phyloP scores from a whole-genome alignment of 1,284 basidiomycete genomes.

The Cryptococcus deneoformans region DNA sequence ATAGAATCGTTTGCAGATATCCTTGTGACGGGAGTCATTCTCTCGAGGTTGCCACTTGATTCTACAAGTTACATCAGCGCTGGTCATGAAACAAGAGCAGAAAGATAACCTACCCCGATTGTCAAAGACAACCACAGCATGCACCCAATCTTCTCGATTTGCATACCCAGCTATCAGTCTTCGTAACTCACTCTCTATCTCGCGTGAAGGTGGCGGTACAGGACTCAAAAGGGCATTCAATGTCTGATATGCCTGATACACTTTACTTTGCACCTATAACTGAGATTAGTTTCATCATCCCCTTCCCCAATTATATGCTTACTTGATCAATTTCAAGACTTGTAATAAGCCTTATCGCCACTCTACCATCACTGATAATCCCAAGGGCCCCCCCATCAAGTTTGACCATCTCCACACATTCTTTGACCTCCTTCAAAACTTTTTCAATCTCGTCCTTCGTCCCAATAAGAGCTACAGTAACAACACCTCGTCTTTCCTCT shows the following conservation, averaged over 20 bases:
- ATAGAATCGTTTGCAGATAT: too few relatives aligned
- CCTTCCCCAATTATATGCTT: conserved; percentile 1
- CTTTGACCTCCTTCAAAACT: conserved; percentile 21
- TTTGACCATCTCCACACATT: conserved; percentile 29
- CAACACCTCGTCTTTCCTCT: conserved; percentile 3
- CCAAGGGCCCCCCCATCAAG: conserved; percentile 26
- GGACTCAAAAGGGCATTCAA: conserved; percentile 32
- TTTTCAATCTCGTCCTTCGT: conserved; percentile 18
- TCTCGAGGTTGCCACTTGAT: too few relatives aligned
- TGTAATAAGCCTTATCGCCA: conserved; percentile 24
- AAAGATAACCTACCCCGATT: background rate
- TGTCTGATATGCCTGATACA: conserved; percentile 19
- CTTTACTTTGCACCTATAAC: conserved; percentile 15
- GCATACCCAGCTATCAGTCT: conserved; percentile 24
- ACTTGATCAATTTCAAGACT: conserved; percentile 20
- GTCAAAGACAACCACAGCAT: conserved; percentile 22
- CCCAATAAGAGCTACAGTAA: conserved; percentile 27
- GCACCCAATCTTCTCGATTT: conserved; percentile 22
- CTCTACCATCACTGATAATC: conserved; percentile 18
- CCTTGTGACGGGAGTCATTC: too few relatives aligned
- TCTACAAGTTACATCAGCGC: too few relatives aligned
- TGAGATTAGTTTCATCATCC: conserved; percentile 1
- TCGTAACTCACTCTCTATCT: conserved; percentile 18
- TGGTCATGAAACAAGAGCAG: too few relatives aligned
- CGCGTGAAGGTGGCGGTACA: conserved; percentile 6